These are phyloP conservation scores for Kappamyces sp. DNA, from an alignment of 192 early-diverging fungal species.

Conservation along the genomic window DNA sequence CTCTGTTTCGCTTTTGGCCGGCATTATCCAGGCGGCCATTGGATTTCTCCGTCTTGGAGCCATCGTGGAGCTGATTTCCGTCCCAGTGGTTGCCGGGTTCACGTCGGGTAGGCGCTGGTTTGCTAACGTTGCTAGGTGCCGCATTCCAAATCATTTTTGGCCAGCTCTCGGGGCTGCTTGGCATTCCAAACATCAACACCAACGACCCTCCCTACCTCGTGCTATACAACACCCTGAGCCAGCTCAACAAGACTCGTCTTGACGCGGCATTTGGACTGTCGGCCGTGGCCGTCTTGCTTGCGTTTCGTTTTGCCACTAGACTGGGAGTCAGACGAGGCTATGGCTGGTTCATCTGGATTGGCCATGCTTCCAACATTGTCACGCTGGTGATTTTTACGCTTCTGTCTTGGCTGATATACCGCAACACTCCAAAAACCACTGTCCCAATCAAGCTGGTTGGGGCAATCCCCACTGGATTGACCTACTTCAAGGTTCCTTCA, in stretches of 20 bases:
- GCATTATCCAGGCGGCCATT: constrained; percentile 61
- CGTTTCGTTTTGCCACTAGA: background rate
- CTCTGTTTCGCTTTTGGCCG: constrained; percentile 65
- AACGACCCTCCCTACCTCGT: constrained; percentile 68
- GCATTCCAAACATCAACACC: constrained; percentile 69
- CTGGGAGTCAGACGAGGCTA: constrained; percentile 13
- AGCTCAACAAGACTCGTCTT: constrained; percentile 31
- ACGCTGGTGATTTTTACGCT: constrained; percentile 71
- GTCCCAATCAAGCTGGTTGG: constrained; percentile 39
- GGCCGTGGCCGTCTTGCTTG: constrained; percentile 23
- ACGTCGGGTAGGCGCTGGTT: constrained; percentile 46
- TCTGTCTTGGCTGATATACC: constrained; percentile 53
- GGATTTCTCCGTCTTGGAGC: constrained; percentile 80
- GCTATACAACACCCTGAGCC: constrained; percentile 58
- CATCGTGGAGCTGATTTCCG: constrained; percentile 81
- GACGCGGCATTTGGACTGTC: constrained; percentile 62
- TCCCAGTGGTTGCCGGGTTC: constrained; percentile 80
- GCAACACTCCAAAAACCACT: constrained; percentile 40
- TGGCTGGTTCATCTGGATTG: constrained; percentile 55
- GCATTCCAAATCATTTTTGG: constrained; percentile 73
- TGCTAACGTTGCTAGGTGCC: constrained; percentile 31
- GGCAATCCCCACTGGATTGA: constrained; percentile 68
- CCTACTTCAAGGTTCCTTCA: constrained; percentile 41
- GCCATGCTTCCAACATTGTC: constrained; percentile 67
- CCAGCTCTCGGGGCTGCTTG: constrained; percentile 75